Conservation (phyloP, 108 stramenopile genomes). For the Cyclotella choctawhatcheeana region DNA sequence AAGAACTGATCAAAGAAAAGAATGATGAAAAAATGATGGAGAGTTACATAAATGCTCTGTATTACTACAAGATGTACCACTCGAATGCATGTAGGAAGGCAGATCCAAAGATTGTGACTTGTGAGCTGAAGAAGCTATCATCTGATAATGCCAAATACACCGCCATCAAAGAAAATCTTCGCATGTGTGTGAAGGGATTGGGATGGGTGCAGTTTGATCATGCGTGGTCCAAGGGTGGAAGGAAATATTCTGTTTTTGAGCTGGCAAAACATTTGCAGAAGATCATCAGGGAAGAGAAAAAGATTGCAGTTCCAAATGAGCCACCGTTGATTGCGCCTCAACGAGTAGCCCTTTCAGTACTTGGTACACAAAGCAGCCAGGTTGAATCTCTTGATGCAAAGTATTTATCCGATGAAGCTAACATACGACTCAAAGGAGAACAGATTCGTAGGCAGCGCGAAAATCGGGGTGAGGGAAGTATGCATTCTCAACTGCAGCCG, state of each 20-base stretch:
- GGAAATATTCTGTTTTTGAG: conserved; percentile 7
- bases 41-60: conserved; percentile 1
- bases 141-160: conserved; percentile 15
- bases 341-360: neutral
- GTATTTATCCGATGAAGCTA: neutral
- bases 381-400: neutral
- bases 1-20: conserved; percentile 19
- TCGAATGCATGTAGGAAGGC: conserved; percentile 19
- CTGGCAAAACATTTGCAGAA: conserved; percentile 15
- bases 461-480: conserved; percentile 6
- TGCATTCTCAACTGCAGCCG: neutral
- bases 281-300: conserved; percentile 5
- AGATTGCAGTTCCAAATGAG: conserved; percentile 3
- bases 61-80: conserved; percentile 4
- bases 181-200: conserved; percentile 12
- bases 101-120: conserved; percentile 8
- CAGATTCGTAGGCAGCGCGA: neutral
- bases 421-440: neutral
- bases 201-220: conserved; percentile 10
- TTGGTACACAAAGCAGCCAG: neutral
- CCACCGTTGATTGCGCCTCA: conserved; percentile 5
- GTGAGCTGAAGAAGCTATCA: neutral
- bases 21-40: neutral
- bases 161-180: conserved; percentile 15
- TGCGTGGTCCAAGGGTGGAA: neutral